These are phyloP conservation scores for Microdochium bolleyi DNA, from an alignment of 2,329 filamentous ascomycete genomes.

Conservation along the genomic window DNA sequence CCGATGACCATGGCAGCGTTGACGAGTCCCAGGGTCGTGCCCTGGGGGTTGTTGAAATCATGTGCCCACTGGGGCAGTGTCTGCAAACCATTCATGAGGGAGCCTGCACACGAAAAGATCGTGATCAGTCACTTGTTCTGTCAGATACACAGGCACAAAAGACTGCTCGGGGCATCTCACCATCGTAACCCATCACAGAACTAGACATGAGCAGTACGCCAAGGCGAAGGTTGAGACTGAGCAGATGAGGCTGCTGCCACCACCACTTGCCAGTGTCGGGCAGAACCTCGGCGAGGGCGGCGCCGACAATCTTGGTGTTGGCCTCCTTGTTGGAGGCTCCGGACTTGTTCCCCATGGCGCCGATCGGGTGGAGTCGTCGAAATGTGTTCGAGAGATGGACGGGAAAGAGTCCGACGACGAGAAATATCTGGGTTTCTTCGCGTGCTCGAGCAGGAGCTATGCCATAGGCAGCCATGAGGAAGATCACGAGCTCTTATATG, in stretches of 20 bases:
- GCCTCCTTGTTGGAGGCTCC: slow-evolving; percentile 6
- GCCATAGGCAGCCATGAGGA: too few relatives aligned
- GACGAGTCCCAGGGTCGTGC: slow-evolving; percentile 15
- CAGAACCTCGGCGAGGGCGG: slow-evolving; percentile 20
- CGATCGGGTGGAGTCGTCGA: too few relatives aligned
- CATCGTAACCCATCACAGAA: slow-evolving; percentile 30
- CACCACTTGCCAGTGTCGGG: slow-evolving; percentile 30
- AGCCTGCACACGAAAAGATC: slow-evolving; percentile 10
- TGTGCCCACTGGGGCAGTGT: slow-evolving; percentile 20
- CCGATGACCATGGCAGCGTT: slow-evolving; percentile 19
- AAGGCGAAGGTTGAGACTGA: slow-evolving; percentile 33
- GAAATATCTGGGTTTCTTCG: too few relatives aligned
- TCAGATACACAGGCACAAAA: neutral
- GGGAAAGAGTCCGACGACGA: neutral
- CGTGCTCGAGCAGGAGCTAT: too few relatives aligned
- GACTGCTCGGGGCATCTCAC: slow-evolving; percentile 8
- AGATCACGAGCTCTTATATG: too few relatives aligned
- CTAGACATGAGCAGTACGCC: slow-evolving; percentile 31
- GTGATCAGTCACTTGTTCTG: neutral
- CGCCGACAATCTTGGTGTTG: slow-evolving; percentile 17
- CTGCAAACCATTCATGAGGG: slow-evolving; percentile 28
- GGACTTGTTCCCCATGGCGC: neutral
- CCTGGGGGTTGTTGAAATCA: slow-evolving; percentile 20
- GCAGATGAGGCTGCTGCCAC: slow-evolving; percentile 33
- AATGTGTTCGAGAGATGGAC: neutral